Evolutionary conservation across 164 flowering plant species (phyloP), one percentile per base, ranked within the genome.

Genomic region (Protea cynaroides): DNA sequence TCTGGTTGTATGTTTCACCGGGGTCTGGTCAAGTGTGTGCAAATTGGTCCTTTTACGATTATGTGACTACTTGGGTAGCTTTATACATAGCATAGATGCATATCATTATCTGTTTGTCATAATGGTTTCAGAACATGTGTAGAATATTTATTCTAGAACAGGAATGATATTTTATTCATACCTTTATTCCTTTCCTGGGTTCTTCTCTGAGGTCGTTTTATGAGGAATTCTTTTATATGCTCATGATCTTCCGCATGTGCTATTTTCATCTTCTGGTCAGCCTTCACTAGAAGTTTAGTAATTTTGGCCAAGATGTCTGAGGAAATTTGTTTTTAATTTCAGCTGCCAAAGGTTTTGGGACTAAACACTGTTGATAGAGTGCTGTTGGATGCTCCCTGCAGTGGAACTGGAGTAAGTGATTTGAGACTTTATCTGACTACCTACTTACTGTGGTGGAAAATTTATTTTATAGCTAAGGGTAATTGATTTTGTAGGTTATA

Each of bases 331-430:
- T 62, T 64, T 55, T 4, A 29, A 29, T 50, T 72, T 62, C 83
- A 89, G 97, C 90, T 94, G 63, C 97, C 97, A 14, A 91, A 83
- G 76, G 83, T 84, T 63, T 68, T 95, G 79, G 99, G 99, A 56
- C 59, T 65, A 56, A 89, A 95, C 62, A 44, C 91, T 17, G 84
- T 80, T 68, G 99, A 95, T 74, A 82, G 99, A 67, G 94, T 92
- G 44, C 69, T 95, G 79, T 67, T 95, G 74, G 99, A 95, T 90
- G 99, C 99, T 13, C 99, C 99, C 54, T 95, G 99, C 81, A 95
- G 97, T 70, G 99, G 99, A 21, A 91, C 97, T 65, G 99, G 99
- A 78, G 99, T 94, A 76, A 78, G 89, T 49, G 7, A 60, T 40
- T 36, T 67, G 34, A 3, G 22, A 15, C n/a, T n/a, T 23, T 61